Evolutionary conservation across 2,329 filamentous ascomycete genomes (phyloP).

Genomic region (Penicillium corylophilum): DNA sequence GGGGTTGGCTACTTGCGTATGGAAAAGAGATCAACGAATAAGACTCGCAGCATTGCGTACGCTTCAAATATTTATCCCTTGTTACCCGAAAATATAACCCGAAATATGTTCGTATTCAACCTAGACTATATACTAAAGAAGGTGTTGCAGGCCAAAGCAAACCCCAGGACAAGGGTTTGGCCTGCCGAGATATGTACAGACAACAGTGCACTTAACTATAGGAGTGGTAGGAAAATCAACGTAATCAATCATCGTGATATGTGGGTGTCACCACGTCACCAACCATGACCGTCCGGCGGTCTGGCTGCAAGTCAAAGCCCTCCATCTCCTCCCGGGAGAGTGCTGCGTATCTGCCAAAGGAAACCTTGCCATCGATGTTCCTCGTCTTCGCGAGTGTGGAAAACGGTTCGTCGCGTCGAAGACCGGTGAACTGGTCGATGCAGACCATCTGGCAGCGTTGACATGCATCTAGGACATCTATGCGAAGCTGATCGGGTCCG

Average conservation of each 20-base stretch:
- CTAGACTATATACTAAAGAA: not conserved
- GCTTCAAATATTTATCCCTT: not conserved
- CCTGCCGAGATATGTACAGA: not conserved
- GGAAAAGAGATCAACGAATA: no score
- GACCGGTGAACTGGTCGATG: conserved; percentile 78
- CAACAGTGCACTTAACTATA: not conserved
- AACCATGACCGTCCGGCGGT: conserved; percentile 35
- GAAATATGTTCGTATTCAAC: no score
- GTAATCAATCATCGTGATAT: conserved; percentile 21
- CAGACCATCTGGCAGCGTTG: conserved; percentile 95
- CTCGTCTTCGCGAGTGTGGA: conserved; percentile 84
- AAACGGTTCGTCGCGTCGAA: conserved; percentile 80
- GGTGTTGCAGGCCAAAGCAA: not conserved
- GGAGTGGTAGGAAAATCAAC: not conserved
- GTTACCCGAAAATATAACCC: not conserved
- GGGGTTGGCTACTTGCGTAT: no score
- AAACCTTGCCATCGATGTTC: conserved; percentile 77
- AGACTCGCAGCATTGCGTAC: no score
- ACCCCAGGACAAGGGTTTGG: not conserved
- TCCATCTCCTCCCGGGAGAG: conserved; percentile 35
- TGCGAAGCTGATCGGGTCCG: conserved; percentile 43
- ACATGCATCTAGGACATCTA: conserved; percentile 74
- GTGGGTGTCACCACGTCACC: conserved; percentile 40
- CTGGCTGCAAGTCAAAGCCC: conserved; percentile 14
- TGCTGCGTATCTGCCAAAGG: conserved; percentile 77